Evolutionary conservation across 768 basidiomycete genomes (phyloP), one percentile per base, ranked within the genome.

Genomic region (Aureoboletus auriporus): DNA sequence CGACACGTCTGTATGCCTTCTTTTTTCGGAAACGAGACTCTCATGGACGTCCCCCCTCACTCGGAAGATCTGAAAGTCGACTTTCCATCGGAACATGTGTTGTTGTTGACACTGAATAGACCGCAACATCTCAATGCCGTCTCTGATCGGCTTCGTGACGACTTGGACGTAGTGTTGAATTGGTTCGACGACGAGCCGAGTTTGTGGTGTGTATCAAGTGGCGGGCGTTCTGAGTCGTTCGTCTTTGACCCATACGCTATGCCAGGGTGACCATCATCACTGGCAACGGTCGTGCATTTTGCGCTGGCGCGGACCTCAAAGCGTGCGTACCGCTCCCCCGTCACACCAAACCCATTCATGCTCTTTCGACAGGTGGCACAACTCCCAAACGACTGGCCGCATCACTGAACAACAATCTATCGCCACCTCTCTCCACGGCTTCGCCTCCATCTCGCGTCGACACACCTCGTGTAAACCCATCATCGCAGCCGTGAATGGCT

Each of bases 401-500:
- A 57, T 60, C 1, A 70, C 69, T 46, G 77, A 84, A 54, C 75
- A 75, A 53, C 71, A 77, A 53, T 44, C 54, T 20, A 44, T 75
- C 10, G 65, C 68, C 0, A 50, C 64, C 2, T 71, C 75, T 23
- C 47, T 69, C 1, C 67, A 84, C 51, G 87, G 89, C 6, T 90
- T 91, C 63, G 89, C 77, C 1, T 78, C 84, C 31, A 68, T 92
- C 34, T 90, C 88, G 2, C 78, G 85, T 23, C 76, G 89, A 4
- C 75, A 72, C 35, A 64, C 63, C 31, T 78, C 79, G 1, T 71
- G 65, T 51, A 91, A 91, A 60, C 87, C 87, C 6, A 78, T 89
- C 44, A 84, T 91, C 40, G 89, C 89, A 11, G 89, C 89, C 4
- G 88, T 89, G 1, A 78, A 82, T 49, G 89, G 89, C n/a, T 76